Conservation (phyloP, 192 early-diverging fungal species). For the Entrophospora sp. region DNA sequence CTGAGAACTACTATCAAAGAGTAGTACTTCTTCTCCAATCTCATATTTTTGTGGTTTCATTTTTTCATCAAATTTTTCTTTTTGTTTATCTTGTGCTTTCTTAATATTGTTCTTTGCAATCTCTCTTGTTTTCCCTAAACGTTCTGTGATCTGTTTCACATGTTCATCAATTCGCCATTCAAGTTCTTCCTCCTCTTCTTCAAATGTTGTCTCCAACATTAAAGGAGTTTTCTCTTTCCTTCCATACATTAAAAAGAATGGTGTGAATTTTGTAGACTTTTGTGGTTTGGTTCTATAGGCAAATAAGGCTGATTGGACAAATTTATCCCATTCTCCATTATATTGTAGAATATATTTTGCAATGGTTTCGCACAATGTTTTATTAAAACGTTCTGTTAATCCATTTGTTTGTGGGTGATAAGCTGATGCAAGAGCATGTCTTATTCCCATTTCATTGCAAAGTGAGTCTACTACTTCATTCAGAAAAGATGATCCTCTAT, state of each 20-base stretch:
- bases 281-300: neutral
- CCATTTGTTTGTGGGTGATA: neutral
- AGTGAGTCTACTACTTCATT: neutral
- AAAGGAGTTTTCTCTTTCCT: neutral
- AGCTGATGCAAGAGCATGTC: neutral
- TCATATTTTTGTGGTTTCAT: neutral
- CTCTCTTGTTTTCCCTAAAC: neutral
- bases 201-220: too few species aligned
- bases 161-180: neutral
- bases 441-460: neutral
- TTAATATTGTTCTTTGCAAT: neutral
- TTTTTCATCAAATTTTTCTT: neutral
- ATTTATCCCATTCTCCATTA: neutral
- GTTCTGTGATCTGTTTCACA: neutral
- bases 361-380: neutral
- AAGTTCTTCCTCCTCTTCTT: too few species aligned
- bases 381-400: neutral
- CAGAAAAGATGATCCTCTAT: constrained; percentile 22
- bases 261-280: neutral
- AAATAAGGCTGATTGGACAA: neutral
- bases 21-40: neutral
- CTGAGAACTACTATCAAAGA: too few species aligned
- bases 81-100: neutral
- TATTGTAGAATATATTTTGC: neutral
- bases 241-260: constrained; percentile 1